phyloP scores from a whole-genome alignment of 345 rosid species.

The Heritiera fomes region DNA sequence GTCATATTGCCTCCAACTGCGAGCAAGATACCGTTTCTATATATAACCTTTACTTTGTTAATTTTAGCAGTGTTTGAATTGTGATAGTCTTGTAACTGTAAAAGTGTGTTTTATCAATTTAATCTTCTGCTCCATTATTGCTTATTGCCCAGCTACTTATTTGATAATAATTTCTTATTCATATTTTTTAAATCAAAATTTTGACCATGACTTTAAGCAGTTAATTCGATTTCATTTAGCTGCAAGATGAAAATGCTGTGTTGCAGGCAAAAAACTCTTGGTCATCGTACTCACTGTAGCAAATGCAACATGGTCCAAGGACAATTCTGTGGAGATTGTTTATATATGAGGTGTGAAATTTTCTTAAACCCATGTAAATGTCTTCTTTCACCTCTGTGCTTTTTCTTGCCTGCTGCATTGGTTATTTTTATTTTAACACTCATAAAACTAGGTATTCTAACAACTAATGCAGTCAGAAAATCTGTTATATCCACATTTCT shows the following conservation, averaged over 20 bases:
- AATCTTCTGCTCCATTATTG: not conserved
- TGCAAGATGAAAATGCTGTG: slow-evolving; percentile 12
- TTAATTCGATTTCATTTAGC: not conserved
- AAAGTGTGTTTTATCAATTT: not conserved
- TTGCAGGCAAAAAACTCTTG: slow-evolving; percentile 94
- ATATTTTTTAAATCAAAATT: not conserved
- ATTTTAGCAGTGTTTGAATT: slow-evolving; percentile 7
- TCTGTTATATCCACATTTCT: not conserved
- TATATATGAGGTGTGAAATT: slow-evolving; percentile 72
- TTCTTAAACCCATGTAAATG: not conserved
- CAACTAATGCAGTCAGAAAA: not conserved
- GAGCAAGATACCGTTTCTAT: not conserved
- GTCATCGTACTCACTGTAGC: slow-evolving; percentile 72
- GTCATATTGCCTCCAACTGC: not conserved
- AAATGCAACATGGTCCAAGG: slow-evolving; percentile 65
- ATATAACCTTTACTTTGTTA: not conserved
- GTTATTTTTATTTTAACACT: not conserved
- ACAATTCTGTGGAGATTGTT: slow-evolving; percentile 95
- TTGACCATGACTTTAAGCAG: not conserved
- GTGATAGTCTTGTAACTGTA: not conserved
- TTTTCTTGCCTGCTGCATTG: not conserved
- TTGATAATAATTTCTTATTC: not conserved
- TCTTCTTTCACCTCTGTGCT: not conserved
- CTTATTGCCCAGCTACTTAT: not conserved
- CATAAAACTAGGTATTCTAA: not conserved